Conservation (phyloP, 805 yeast species). For the Blastobotrys robertii region DNA sequence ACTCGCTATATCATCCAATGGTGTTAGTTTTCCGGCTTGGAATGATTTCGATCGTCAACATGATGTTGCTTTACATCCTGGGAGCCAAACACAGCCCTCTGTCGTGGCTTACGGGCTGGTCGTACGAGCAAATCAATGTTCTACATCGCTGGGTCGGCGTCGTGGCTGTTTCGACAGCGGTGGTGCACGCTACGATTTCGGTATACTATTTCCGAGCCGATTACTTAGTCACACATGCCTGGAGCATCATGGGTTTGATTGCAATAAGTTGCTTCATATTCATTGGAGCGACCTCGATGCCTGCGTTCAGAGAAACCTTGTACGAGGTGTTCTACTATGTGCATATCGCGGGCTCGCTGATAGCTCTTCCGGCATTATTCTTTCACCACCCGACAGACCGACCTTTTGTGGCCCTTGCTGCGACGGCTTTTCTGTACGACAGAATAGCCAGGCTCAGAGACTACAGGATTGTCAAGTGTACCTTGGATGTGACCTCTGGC, state of each 20-base stretch:
- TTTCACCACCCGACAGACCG: constrained; percentile 15
- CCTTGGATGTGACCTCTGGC: constrained; percentile 11
- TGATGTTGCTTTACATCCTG: constrained; percentile 17
- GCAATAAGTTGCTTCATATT: constrained; percentile 13
- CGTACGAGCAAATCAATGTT: constrained; percentile 36
- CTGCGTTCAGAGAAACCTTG: constrained; percentile 5
- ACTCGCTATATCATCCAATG: constrained; percentile 5
- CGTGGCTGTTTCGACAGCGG: constrained; percentile 8
- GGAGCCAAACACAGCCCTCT: constrained; percentile 20
- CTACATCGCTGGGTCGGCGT: constrained; percentile 33
- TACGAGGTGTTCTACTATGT: constrained; percentile 18
- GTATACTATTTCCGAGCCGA: constrained; percentile 11
- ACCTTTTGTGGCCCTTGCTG: constrained; percentile 17
- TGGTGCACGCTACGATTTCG: constrained; percentile 13
- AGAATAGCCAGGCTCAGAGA: constrained; percentile 12
- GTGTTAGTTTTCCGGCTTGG: constrained; percentile 18
- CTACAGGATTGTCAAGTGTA: constrained; percentile 13
- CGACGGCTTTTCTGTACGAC: constrained; percentile 15
- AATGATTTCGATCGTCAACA: constrained; percentile 12
- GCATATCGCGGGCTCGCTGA: constrained; percentile 13
- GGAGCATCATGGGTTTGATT: constrained; percentile 15
- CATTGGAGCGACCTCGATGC: constrained; percentile 14
- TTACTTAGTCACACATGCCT: constrained; percentile 13
- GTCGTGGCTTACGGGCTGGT: constrained; percentile 29
- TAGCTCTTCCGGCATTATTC: constrained; percentile 15